Percentiles rank a stretch among this genome's conserved stretches.
Conservation (phyloP, 2,329 filamentous ascomycete genomes). For the Aspergillus brunneoviolaceus region DNA sequence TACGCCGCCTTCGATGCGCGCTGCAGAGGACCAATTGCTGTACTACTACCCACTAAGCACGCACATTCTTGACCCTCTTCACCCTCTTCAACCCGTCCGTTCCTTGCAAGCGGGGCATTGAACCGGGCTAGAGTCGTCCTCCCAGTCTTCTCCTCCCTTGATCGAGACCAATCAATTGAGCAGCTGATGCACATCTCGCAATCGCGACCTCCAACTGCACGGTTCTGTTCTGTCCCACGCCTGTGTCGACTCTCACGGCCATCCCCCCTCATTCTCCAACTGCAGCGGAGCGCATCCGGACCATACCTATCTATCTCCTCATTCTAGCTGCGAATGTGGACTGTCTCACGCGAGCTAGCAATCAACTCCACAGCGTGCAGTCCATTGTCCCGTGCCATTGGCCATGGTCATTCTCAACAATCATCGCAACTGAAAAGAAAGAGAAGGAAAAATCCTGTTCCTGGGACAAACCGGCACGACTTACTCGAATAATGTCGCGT, state of each 20-base stretch:
- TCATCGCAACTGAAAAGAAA: background rate
- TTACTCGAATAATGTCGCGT: background rate
- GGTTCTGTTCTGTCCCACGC: background rate
- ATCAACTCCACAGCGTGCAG: background rate
- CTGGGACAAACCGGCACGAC: background rate
- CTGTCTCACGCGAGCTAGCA: constrained; percentile 1
- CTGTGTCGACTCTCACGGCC: background rate
- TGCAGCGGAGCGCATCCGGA: constrained; percentile 1
- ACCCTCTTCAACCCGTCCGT: background rate
- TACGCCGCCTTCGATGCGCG: background rate
- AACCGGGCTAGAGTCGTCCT: background rate
- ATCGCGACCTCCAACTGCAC: background rate
- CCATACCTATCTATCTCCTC: background rate
- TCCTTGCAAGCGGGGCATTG: background rate
- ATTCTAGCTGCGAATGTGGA: background rate
- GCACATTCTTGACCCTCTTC: no score
- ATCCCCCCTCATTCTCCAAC: background rate
- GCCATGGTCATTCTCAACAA: background rate
- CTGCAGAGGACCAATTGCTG: background rate
- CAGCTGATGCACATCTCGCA: constrained; percentile 1
- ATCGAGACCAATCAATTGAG: constrained; percentile 3
- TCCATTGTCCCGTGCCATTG: constrained; percentile 2
- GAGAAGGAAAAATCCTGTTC: background rate
- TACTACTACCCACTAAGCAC: background rate
- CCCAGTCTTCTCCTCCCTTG: background rate